Percentiles rank a stretch among this genome's conserved stretches.
These are phyloP conservation scores for Podospora didyma DNA, from an alignment of 495 filamentous ascomycete species.

Conservation along the genomic window DNA sequence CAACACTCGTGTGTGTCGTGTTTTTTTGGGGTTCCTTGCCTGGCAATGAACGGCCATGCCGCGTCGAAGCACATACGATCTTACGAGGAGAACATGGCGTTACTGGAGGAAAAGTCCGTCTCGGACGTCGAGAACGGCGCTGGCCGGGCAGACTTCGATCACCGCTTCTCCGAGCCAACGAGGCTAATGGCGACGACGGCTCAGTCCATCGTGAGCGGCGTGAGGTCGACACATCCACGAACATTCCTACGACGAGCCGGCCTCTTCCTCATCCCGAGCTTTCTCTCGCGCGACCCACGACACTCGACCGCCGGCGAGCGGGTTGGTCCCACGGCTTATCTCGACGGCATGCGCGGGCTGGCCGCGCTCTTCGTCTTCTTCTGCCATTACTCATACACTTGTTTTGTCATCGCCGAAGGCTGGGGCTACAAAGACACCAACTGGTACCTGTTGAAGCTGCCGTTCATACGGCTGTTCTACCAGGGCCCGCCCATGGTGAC, in stretches of 20 bases:
- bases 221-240: background rate
- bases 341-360: constrained; percentile 56
- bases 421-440: constrained; percentile 30
- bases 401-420: constrained; percentile 40
- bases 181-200: background rate
- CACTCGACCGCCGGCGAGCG: background rate
- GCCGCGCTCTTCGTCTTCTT: constrained; percentile 57
- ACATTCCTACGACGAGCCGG: constrained; percentile 18
- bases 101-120: constrained; percentile 26
- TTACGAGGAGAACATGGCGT: constrained; percentile 29
- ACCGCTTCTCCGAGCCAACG: constrained; percentile 11
- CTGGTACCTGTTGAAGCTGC: constrained; percentile 54
- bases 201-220: background rate
- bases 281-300: constrained; percentile 29
- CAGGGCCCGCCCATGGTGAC: constrained; percentile 68
- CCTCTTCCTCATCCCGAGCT: constrained; percentile 37
- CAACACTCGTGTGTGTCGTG: too few species aligned
- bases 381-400: constrained; percentile 46
- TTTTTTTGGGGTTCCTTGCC: constrained; percentile 6
- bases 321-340: constrained; percentile 47
- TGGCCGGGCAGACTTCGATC: constrained; percentile 21
- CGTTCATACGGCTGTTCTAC: constrained; percentile 62
- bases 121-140: constrained; percentile 30
- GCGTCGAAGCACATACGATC: constrained; percentile 19
- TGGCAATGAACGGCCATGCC: constrained; percentile 30